phyloP scores from a whole-genome alignment of 768 basidiomycete species.

The Rubroboletus satanas region DNA sequence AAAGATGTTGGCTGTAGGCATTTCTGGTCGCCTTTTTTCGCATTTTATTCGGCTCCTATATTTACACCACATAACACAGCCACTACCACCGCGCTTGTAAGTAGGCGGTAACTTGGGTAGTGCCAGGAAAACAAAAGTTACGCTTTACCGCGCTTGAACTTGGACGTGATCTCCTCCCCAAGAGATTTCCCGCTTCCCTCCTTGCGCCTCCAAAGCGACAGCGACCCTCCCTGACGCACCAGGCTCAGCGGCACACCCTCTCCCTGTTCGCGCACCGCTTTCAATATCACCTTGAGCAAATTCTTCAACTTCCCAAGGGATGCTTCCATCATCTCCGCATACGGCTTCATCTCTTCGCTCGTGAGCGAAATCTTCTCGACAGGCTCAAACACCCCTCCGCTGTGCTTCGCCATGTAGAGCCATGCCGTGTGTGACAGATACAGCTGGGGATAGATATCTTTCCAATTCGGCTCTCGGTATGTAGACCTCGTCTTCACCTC shows the following conservation, averaged over 20 bases:
- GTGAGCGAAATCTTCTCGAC: constrained; percentile 47
- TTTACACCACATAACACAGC: constrained; percentile 8
- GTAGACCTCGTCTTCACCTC: constrained; percentile 35
- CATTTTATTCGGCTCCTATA: neutral
- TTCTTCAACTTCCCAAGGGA: constrained; percentile 27
- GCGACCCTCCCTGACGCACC: constrained; percentile 41
- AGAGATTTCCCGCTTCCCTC: constrained; percentile 19
- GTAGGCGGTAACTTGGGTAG: neutral
- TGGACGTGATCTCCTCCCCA: constrained; percentile 21
- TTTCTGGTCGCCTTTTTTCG: neutral
- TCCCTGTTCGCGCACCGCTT: constrained; percentile 49
- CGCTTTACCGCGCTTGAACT: constrained; percentile 4
- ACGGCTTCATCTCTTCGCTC: constrained; percentile 18
- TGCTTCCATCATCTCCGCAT: constrained; percentile 18
- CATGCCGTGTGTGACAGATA: constrained; percentile 65
- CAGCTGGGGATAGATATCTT: constrained; percentile 59
- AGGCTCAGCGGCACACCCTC: constrained; percentile 51
- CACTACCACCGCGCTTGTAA: constrained; percentile 1
- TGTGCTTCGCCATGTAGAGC: constrained; percentile 57
- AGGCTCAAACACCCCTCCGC: constrained; percentile 47
- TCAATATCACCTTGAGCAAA: constrained; percentile 38
- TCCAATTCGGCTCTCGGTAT: constrained; percentile 47
- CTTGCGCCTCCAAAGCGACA: constrained; percentile 50
- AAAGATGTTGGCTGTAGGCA: neutral
- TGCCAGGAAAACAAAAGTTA: neutral